These are phyloP conservation scores for Straminergon stramineum DNA, from an alignment of 225 moss, liverwort and hornwort species.

Conservation along the genomic window DNA sequence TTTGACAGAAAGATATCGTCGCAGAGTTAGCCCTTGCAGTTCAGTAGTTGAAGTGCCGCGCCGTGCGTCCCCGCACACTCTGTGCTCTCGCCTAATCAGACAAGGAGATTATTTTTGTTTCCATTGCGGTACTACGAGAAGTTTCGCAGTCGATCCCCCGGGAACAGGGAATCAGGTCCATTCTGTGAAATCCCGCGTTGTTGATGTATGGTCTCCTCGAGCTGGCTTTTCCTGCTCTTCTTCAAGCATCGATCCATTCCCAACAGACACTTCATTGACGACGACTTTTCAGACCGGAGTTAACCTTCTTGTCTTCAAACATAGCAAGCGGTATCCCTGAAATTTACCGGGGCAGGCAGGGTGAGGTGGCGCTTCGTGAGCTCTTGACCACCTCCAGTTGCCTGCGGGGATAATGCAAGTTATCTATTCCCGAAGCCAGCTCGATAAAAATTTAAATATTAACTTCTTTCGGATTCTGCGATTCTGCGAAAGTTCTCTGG, in stretches of 20 bases:
- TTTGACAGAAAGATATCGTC: not conserved
- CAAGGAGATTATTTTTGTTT: too few species aligned
- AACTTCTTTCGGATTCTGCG: not conserved
- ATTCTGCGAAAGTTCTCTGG: not conserved
- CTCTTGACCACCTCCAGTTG: not conserved
- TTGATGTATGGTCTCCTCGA: too few species aligned
- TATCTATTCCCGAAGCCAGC: not conserved
- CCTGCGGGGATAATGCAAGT: too few species aligned
- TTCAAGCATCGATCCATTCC: not conserved
- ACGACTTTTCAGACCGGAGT: not conserved
- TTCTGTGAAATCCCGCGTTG: not conserved
- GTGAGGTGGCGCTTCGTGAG: not conserved
- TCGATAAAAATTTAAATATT: not conserved
- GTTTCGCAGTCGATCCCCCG: too few species aligned
- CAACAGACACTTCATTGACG: not conserved
- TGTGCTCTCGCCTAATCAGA: not conserved
- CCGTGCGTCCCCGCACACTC: not conserved
- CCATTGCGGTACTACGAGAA: not conserved
- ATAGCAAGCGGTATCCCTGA: not conserved
- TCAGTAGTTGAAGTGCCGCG: not conserved
- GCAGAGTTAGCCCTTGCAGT: not conserved
- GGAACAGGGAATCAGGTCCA: not conserved
- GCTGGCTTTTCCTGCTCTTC: not conserved
- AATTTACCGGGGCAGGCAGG: not conserved
- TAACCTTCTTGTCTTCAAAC: not conserved